A percentile compares a stretch with the other conserved stretches of the same genome.
These are phyloP conservation scores for Fusarium robinianum DNA, from an alignment of 2,329 filamentous ascomycete species.

Conservation along the genomic window DNA sequence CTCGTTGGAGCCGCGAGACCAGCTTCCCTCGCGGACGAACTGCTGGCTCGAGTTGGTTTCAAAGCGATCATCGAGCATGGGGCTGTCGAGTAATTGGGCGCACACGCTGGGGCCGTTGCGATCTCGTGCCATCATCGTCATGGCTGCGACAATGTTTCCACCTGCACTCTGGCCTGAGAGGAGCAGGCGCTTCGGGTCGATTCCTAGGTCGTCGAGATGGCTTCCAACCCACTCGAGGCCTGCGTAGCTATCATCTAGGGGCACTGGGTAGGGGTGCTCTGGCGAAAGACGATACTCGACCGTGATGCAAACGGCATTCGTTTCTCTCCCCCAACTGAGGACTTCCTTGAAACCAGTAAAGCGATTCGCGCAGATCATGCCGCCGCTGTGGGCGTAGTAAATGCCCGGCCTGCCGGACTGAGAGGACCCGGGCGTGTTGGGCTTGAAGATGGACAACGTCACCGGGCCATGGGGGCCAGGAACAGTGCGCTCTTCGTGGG, in stretches of 20 bases:
- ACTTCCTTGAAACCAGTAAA: constrained; percentile 29
- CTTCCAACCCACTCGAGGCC: constrained; percentile 43
- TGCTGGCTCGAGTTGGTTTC: constrained; percentile 39
- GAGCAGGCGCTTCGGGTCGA: constrained; percentile 47
- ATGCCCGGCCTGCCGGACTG: constrained; percentile 21
- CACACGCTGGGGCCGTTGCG: constrained; percentile 39
- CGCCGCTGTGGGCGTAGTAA: constrained; percentile 32
- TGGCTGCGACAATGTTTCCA: constrained; percentile 46
- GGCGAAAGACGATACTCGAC: constrained; percentile 37
- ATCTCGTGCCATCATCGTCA: constrained; percentile 46
- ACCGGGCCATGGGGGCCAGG: constrained; percentile 25
- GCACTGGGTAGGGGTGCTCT: constrained; percentile 28
- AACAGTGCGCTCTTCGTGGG: constrained; percentile 26
- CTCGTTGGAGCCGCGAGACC: constrained; percentile 44
- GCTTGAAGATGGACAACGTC: constrained; percentile 29
- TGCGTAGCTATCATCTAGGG: constrained; percentile 36
- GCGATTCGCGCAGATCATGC: constrained; percentile 30
- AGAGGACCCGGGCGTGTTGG: background rate
- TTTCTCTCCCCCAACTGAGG: constrained; percentile 21
- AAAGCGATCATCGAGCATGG: constrained; percentile 53
- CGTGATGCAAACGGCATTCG: constrained; percentile 29
- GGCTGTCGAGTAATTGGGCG: constrained; percentile 50
- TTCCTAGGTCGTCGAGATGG: constrained; percentile 45
- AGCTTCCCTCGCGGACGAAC: constrained; percentile 42
- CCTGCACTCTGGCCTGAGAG: constrained; percentile 51